phyloP scores from a whole-genome alignment of 805 yeast species.

The Nakazawaea sp. region DNA sequence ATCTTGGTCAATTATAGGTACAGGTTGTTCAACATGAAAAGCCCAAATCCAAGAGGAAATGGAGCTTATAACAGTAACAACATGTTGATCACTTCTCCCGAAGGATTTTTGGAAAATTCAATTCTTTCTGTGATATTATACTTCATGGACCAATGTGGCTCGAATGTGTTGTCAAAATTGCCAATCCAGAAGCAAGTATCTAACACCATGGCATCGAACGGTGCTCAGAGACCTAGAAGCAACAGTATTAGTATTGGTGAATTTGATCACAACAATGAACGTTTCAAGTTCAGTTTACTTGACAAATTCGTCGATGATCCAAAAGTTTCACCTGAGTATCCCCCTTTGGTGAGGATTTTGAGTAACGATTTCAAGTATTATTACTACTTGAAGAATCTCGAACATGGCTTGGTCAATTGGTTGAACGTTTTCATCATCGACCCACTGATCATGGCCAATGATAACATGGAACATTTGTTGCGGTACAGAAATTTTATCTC shows the following conservation, averaged over 20 bases:
- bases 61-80: conserved; percentile 14
- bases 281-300: conserved; percentile 12
- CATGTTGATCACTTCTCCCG: conserved; percentile 12
- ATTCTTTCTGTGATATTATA: conserved; percentile 22
- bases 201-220: background rate
- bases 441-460: conserved; percentile 5
- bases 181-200: background rate
- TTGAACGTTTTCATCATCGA: conserved; percentile 15
- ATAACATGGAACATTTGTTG: conserved; percentile 9
- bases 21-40: conserved; percentile 18
- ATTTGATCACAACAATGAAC: conserved; percentile 21
- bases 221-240: conserved; percentile 10
- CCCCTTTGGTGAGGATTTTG: conserved; percentile 12
- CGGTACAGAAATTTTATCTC: conserved; percentile 6
- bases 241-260: conserved; percentile 14
- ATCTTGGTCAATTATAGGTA: conserved; percentile 28
- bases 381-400: conserved; percentile 20
- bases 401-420: conserved; percentile 19
- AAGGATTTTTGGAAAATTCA: conserved; percentile 17
- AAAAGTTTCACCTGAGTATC: conserved; percentile 9
- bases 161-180: conserved; percentile 11
- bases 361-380: conserved; percentile 18
- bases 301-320: conserved; percentile 9
- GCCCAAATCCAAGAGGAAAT: conserved; percentile 13
- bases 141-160: conserved; percentile 21